Conservation (phyloP, 2,329 filamentous ascomycete genomes). For the Akanthomyces uredinophilus region DNA sequence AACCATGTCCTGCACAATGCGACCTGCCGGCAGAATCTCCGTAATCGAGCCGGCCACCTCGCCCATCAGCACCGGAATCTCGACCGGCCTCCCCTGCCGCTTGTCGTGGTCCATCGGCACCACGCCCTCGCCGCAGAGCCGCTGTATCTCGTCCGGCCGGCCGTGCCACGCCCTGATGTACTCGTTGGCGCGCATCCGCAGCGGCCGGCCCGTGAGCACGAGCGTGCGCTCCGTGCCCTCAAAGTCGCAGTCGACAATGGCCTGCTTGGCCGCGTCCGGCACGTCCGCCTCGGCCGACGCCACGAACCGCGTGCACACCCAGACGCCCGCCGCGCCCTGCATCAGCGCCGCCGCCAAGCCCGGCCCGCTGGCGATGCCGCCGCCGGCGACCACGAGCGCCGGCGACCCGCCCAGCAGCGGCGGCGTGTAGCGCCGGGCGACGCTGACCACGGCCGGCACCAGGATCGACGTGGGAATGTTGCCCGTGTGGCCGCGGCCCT, state of each 20-base stretch:
- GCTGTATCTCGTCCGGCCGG: constrained; percentile 66
- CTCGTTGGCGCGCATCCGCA: constrained; percentile 75
- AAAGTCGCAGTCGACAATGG: constrained; percentile 70
- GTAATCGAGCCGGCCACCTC: constrained; percentile 78
- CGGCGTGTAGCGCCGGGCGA: constrained; percentile 67
- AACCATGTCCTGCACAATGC: constrained; percentile 88
- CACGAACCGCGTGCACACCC: constrained; percentile 95
- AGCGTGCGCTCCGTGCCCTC: constrained; percentile 78
- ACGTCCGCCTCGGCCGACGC: constrained; percentile 76
- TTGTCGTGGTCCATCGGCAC: constrained; percentile 80
- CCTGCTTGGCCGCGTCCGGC: constrained; percentile 74
- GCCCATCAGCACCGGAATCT: constrained; percentile 87
- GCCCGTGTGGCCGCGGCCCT: constrained; percentile 93
- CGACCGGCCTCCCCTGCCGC: constrained; percentile 74
- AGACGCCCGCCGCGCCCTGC: constrained; percentile 82
- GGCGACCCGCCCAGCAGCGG: constrained; percentile 59
- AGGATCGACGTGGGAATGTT: constrained; percentile 81
- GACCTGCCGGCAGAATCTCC: constrained; percentile 71
- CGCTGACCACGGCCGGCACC: constrained; percentile 80
- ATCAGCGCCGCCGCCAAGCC: constrained; percentile 76
- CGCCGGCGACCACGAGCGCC: constrained; percentile 81
- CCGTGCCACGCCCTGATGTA: constrained; percentile 80
- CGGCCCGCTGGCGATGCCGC: constrained; percentile 78
- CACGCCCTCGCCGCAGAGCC: constrained; percentile 68
- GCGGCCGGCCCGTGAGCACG: constrained; percentile 73